Evolutionary conservation across 176 grass and related monocot genomes (phyloP).

Genomic region (Avena sativa): DNA sequence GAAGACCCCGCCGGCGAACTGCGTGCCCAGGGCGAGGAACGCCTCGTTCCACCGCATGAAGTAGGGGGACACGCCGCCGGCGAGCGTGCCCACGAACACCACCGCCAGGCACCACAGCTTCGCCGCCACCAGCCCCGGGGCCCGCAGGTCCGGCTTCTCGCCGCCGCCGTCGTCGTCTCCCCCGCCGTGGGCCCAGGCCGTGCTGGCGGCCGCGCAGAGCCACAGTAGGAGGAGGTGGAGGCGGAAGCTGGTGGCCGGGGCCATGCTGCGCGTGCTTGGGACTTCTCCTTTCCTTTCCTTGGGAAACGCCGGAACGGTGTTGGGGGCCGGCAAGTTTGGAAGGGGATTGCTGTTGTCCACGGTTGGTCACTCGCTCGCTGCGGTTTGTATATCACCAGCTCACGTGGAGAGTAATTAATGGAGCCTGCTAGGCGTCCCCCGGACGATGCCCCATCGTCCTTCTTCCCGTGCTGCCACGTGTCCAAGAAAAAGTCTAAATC

Average conservation of each 20-base stretch:
- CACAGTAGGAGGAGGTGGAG: conserved; percentile 2
- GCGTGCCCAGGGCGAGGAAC: no score
- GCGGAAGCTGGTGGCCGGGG: neutral
- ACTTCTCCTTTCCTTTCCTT: neutral
- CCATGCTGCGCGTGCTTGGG: neutral
- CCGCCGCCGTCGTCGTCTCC: neutral
- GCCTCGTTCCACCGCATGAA: no score
- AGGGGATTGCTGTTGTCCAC: no score
- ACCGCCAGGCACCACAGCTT: conserved; percentile 84
- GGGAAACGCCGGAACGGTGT: neutral
- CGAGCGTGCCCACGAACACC: conserved; percentile 71
- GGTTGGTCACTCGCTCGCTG: no score
- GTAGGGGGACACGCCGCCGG: conserved; percentile 49
- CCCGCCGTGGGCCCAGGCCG: conserved; percentile 46
- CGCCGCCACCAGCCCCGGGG: conserved; percentile 66
- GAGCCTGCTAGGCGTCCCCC: no score
- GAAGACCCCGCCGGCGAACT: no score
- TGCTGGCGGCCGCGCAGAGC: conserved; percentile 31
- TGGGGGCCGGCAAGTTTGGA: neutral
- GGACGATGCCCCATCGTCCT: no score
- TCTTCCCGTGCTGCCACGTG: no score
- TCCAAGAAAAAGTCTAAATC: no score
- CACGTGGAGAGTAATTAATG: no score
- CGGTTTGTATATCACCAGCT: no score
- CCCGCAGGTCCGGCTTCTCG: conserved; percentile 56